Percentiles rank a stretch among this genome's conserved stretches.
phyloP scores from a whole-genome alignment of 768 basidiomycete species.

The Chalciporus chontae region DNA sequence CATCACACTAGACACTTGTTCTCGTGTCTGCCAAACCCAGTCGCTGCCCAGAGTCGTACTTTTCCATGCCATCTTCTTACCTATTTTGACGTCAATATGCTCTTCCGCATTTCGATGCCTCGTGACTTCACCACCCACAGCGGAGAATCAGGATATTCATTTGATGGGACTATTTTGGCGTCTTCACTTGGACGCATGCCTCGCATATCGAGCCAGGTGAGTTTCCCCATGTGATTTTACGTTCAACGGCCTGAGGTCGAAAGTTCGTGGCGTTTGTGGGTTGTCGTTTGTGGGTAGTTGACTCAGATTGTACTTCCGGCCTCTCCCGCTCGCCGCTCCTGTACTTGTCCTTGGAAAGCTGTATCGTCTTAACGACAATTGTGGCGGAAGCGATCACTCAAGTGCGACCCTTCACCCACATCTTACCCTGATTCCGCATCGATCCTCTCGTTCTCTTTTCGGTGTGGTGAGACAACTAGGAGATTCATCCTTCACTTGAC shows the following conservation, averaged over 20 bases:
- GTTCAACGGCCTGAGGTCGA: conserved; percentile 7
- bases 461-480: neutral
- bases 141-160: conserved; percentile 28
- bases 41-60: conserved; percentile 2
- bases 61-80: conserved; percentile 11
- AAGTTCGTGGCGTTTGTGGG: conserved; percentile 17
- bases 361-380: neutral
- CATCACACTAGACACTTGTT: neutral
- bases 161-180: conserved; percentile 13
- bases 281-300: neutral
- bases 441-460: neutral
- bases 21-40: conserved; percentile 9
- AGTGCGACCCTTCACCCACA: neutral
- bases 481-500: neutral
- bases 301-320: neutral
- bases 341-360: neutral
- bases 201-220: conserved; percentile 25
- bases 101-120: conserved; percentile 7
- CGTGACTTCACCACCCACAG: conserved; percentile 28
- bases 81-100: conserved; percentile 9
- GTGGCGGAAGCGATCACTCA: neutral
- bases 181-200: conserved; percentile 17
- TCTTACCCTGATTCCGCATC: conserved; percentile 12
- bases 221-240: conserved; percentile 18
- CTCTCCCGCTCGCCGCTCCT: too few species aligned